phyloP scores from a whole-genome alignment of 1,139 yeast species.

The Candida labiduridarum region DNA sequence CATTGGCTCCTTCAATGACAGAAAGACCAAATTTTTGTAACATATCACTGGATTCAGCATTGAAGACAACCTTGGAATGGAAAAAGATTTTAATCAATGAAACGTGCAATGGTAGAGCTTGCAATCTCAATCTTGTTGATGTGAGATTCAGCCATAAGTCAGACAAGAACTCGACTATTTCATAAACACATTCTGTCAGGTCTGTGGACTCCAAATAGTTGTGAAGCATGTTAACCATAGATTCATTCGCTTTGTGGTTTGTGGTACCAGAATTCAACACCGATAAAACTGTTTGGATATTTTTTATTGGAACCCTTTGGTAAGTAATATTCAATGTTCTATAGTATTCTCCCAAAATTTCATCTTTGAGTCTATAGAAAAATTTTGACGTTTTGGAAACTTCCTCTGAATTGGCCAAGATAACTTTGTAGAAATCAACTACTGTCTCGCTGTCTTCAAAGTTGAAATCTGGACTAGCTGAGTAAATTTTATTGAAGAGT shows the following conservation, averaged over 20 bases:
- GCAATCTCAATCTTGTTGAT: constrained; percentile 64
- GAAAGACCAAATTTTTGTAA: constrained; percentile 44
- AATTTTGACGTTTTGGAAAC: constrained; percentile 27
- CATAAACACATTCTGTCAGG: constrained; percentile 7
- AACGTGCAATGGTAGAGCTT: constrained; percentile 66
- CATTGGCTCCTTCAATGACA: constrained; percentile 53
- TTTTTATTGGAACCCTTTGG: constrained; percentile 3
- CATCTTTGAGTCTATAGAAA: constrained; percentile 50
- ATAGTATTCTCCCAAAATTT: constrained; percentile 37
- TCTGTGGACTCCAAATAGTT: constrained; percentile 12
- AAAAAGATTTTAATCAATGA: constrained; percentile 51
- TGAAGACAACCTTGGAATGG: constrained; percentile 22
- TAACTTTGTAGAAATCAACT: constrained; percentile 19
- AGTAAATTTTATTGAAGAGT: constrained; percentile 31
- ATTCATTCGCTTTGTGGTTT: constrained; percentile 26
- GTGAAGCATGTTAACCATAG: constrained; percentile 24
- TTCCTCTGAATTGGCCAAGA: constrained; percentile 27
- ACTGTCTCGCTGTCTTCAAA: constrained; percentile 11
- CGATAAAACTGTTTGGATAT: constrained; percentile 15
- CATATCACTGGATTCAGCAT: constrained; percentile 23
- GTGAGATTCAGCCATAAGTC: constrained; percentile 61
- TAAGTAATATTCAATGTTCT: constrained; percentile 18
- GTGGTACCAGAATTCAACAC: constrained; percentile 26
- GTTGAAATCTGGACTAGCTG: constrained; percentile 4
- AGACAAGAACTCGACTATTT: constrained; percentile 34